A percentile compares a stretch with the other conserved stretches of the same genome.
Evolutionary conservation across 345 rosid species (phyloP).

Genomic region (Gossypium raimondii): DNA sequence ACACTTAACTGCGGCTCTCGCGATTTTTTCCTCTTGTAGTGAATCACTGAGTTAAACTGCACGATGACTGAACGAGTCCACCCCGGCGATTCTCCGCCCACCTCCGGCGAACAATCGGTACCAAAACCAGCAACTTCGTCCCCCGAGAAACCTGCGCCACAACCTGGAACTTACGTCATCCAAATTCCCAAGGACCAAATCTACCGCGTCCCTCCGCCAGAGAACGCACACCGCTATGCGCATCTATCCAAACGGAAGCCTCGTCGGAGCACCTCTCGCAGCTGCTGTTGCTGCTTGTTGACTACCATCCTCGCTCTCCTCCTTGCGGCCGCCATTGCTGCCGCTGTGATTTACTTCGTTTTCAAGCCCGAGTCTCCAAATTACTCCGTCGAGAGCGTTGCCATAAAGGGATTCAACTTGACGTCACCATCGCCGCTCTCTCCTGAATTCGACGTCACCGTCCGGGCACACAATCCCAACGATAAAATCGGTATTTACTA

Average conservation of each 20-base stretch:
- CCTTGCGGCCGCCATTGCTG: conserved; percentile 44
- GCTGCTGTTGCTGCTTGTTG: conserved; percentile 48
- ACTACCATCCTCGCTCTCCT: conserved; percentile 23
- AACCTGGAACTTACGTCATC: conserved; percentile 70
- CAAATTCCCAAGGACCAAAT: conserved; percentile 83
- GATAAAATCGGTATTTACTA: conserved; percentile 62
- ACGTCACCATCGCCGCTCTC: conserved; percentile 41
- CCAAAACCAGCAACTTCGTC: conserved; percentile 16
- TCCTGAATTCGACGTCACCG: conserved; percentile 51
- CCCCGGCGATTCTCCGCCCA: conserved; percentile 24
- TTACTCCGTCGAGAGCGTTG: conserved; percentile 46
- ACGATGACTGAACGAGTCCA: conserved; percentile 41
- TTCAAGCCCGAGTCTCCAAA: conserved; percentile 59
- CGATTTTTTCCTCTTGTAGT: not conserved
- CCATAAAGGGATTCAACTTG: conserved; percentile 53
- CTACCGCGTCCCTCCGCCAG: conserved; percentile 83
- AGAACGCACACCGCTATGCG: conserved; percentile 55
- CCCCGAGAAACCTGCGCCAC: conserved; percentile 37
- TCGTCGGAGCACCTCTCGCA: conserved; percentile 32
- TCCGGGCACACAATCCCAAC: conserved; percentile 62
- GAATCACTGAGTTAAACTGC: not conserved
- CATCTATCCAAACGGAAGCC: conserved; percentile 44
- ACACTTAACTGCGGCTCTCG: not conserved
- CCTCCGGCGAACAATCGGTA: not conserved
- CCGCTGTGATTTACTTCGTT: conserved; percentile 53